Evolutionary conservation across 345 rosid species (phyloP), one percentile per base, ranked within the genome.

Genomic region (Nephelium lappaceum): DNA sequence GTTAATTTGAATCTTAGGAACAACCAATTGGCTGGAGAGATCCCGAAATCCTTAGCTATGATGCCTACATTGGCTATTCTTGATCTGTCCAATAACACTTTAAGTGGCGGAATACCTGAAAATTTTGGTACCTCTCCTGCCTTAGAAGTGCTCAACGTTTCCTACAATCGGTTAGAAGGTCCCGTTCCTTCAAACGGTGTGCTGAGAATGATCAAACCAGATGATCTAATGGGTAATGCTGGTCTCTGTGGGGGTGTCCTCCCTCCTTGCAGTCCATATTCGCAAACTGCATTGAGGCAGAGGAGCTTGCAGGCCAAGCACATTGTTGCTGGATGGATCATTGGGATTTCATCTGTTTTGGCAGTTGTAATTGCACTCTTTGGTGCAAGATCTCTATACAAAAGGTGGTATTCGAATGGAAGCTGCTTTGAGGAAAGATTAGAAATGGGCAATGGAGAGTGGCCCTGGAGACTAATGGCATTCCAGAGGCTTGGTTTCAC

Each of bases 381-480:
- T n/a, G 78, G 81, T 25, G 82, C 82, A 39, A 75, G 89, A 65
- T 75, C 76, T 61, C 61, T 91, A 25, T 91, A 90, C 73, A 88
- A 85, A 67, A 89, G 78, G 79, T 88, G 93, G 94, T 81, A 88
- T 49, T 68, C 87, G 0, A 78, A 80, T 58, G 89, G 93, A 53
- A 81, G 87, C 80, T 90, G 92, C 84, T 85, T 87, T 8, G 86
- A 82, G 69, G 92, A 86, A 71, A 82, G 81, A 71, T 82, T 83
- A 8, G 90, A 84, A 60, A 83, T 79, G 74, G 89, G 91, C 27
- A 83, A 71, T 3, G 89, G 86, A 70, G 92, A 90, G 73, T 96
- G 99, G 97, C 97, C 99, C 2, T 96, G 99, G 99, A 89, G 91
- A 81, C 68, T 93, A 60, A 84, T 88, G 91, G 98, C 95, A 82